Percentiles rank a stretch among this genome's conserved stretches.
phyloP scores from a whole-genome alignment of 768 basidiomycete species.

The Pleurotus sapidus region DNA sequence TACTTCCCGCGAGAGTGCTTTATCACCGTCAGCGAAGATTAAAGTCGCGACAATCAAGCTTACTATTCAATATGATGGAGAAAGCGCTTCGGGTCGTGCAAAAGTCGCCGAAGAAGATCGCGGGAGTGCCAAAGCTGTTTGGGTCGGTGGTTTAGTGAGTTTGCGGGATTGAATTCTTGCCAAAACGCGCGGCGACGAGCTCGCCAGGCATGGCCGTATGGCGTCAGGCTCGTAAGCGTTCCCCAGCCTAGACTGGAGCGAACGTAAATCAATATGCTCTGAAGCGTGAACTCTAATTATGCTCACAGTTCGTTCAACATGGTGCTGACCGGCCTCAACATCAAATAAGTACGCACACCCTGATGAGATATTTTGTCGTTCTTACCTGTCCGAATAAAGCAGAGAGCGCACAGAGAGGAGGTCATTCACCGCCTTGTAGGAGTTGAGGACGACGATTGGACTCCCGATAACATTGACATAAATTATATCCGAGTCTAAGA shows the following conservation, averaged over 20 bases:
- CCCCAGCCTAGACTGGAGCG: slow-evolving; percentile 36
- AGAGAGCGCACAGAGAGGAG: slow-evolving; percentile 37
- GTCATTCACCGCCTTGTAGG: slow-evolving; percentile 30
- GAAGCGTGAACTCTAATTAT: not conserved
- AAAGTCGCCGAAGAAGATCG: slow-evolving; percentile 28
- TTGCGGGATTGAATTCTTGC: slow-evolving; percentile 34
- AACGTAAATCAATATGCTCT: not conserved
- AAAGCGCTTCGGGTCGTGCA: slow-evolving; percentile 35
- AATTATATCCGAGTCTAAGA: slow-evolving; percentile 27
- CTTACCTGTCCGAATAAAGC: slow-evolving; percentile 38
- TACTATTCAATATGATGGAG: slow-evolving; percentile 33
- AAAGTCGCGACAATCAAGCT: slow-evolving; percentile 10
- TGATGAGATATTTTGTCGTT: not conserved
- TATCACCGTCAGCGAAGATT: slow-evolving; percentile 10
- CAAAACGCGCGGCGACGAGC: slow-evolving; percentile 38
- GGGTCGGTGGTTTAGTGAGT: slow-evolving; percentile 26
- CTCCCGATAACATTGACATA: slow-evolving; percentile 25
- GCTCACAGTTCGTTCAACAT: slow-evolving; percentile 25
- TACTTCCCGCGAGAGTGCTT: not conserved
- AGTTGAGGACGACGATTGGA: slow-evolving; percentile 34
- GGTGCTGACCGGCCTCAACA: slow-evolving; percentile 21
- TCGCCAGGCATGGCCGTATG: slow-evolving; percentile 40
- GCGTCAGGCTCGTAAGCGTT: slow-evolving; percentile 35
- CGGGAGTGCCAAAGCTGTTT: slow-evolving; percentile 25
- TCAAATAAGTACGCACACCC: not conserved